Evolutionary conservation across 2,329 filamentous ascomycete species (phyloP), one percentile per base, ranked within the genome.

Genomic region (Periconia macrospinosa): DNA sequence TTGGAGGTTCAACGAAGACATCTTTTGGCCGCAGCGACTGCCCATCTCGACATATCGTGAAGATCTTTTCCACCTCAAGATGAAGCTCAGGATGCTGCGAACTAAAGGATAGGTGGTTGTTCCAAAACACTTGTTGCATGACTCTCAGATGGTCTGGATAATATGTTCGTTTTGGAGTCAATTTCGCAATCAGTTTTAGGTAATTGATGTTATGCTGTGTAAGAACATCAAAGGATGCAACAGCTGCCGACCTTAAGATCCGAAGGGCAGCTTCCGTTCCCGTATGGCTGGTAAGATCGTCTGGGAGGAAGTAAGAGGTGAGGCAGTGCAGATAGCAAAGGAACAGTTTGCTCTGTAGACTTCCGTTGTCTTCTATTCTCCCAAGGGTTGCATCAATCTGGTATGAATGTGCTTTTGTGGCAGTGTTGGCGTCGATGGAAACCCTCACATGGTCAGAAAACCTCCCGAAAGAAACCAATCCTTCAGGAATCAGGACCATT

Each of bases 191-290:
- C 1, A 37, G 10, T 3, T 33, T 9, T 0, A 78, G 61, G 0
- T 67, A 27, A 0, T 54, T 45, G 0, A 68, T 11, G 20, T 66
- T 55, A 0, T 55, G 48, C 3, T 43, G 2, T 0, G 35, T 50
- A 0, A 86, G 68, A 0, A 59, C 45, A 2, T 72, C 65, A 45
- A 81, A 80, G 0, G 83, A 86, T 18, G 69, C 62, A 0, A 84
- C 66, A 0, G 81, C 74, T 0, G 81, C 81, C 0, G 80, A 82
- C 0, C 53, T 42, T 0, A 87, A 63, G 1, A 83, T 81, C 0
- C 61, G 56, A 0, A 86, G 59, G 0, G 83, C 81, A 45, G 81
- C 67, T 56, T 87, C 83, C 0, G 81, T 84, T 0, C 85, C 84
- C 0, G 82, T 86, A 6, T 68, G 66, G 0, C 60, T 45, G 0